Base-by-base conservation (phyloP, 2,329 filamentous ascomycete genomes). In the Curvularia sp. region DNA sequence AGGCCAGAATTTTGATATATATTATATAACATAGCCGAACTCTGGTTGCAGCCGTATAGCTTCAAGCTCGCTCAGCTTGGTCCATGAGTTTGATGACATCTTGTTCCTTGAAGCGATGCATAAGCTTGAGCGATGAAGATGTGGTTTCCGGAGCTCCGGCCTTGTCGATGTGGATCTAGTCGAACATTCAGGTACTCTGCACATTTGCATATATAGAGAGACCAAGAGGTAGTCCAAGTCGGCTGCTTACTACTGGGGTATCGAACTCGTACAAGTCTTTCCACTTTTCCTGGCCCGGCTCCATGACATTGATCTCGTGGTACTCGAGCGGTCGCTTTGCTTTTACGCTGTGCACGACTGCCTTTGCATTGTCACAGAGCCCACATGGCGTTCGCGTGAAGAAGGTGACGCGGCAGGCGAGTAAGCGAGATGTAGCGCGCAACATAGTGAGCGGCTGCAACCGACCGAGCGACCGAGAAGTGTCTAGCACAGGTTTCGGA, bases 221-320 rank as follows among this genome's bases (percentile, higher is more conserved):
- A 49, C 34, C 34, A 21, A 38, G n/a, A 25, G 39, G 30, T n/a
- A 23, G 36, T 25, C 27, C 19, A 25, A 30, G 28, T 46, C 41
- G 18, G 60, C 79, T 70, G 60, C 79, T 70, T 80, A 93, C 90
- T 70, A 93, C 91, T 0, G 91, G 91, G 7, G 91, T 90, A 66
- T 94, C 91, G 73, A 93, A 91, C 57, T 93, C 90, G 72, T 94
- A 94, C 1, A 92, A 71, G 48, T 88, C 82, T 69, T 85, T 87
- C 91, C 91, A 94, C 23, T 80, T 78, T 61, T 86, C 84, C 15
- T 83, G 82, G 25, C 86, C 84, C 0, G 84, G 81, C 48, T 84
- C 83, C 78, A 90, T 86, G 48, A 93, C 86, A 71, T 93, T 83
- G 60, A 91, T 81, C 74, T 93, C 89, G 7, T 81, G 80, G 75